Evolutionary conservation across 345 rosid genomes (phyloP), one percentile per base, ranked within the genome.

Genomic region (Bruguiera gymnorhiza): DNA sequence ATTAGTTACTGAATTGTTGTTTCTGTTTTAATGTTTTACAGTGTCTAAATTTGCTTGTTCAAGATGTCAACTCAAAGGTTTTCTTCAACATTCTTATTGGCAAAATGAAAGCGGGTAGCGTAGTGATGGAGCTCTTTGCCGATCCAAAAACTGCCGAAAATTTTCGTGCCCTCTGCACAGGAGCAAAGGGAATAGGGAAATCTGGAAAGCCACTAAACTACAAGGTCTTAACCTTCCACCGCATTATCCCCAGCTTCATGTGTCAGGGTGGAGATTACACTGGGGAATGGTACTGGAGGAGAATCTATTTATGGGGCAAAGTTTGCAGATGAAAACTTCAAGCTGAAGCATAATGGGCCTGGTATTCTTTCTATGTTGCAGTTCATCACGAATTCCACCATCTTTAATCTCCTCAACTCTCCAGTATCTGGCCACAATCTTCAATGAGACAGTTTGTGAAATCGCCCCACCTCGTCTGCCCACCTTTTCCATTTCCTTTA

Each of bases 261-360:
- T 93, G 98, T 75, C 98, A 93, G 72, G 94, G 94, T 32, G 97
- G 97, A 55, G 96, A 90, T 68, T 79, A 88, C 94, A 0, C 82
- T 85, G 21, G 97, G 67, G 39, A 86, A 91, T 65, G 98, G 98
- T 46, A 91, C 94, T 0, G 98, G 96, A 13, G 97, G 94, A 3
- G 98, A 93, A 70, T 86, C 98, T 0, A 89, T 91, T 6, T 88
- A 88, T 15, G 92, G 94, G n/a, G 0, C 15, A 20, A 89, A 86
- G 71, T 93, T 93, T 79, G 82, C 81, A 0, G 94, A 93, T 24
- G 97, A 93, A 86, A 89, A 89, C 83, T 89, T 93, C 83, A 89
- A 86, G 64, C 6, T 85, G 79, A 89, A 74, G 76, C 98, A 93
- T 26, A 82, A 89, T 0, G 90, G 84, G 2, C 87, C 87, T 6